Conservation (phyloP, 31 red algal species). For the Odonthalia washingtoniensis region DNA sequence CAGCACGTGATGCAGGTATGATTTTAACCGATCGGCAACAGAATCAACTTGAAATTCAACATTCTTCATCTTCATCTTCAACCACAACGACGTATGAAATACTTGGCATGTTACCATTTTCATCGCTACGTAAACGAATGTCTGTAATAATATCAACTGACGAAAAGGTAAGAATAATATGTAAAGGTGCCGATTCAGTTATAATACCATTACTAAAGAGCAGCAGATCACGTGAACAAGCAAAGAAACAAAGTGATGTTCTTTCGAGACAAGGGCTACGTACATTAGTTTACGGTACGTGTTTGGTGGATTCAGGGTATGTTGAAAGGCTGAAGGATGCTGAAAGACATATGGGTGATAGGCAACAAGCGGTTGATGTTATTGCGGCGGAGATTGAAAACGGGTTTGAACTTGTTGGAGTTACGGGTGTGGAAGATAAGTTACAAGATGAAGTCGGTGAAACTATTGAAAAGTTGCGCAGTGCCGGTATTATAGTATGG, state of each 20-base stretch:
- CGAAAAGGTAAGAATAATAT: constrained; percentile 64
- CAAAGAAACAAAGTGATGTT: constrained; percentile 50
- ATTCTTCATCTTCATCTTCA: background rate
- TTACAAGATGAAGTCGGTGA: constrained; percentile 83
- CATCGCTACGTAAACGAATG: constrained; percentile 90
- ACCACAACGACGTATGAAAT: constrained; percentile 51
- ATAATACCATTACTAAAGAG: constrained; percentile 69
- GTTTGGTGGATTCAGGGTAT: constrained; percentile 59
- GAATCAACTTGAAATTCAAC: constrained; percentile 40
- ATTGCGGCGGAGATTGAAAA: constrained; percentile 65
- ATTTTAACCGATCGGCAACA: constrained; percentile 54
- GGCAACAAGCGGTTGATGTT: constrained; percentile 41
- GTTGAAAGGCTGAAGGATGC: constrained; percentile 57
- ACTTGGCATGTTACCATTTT: constrained; percentile 81
- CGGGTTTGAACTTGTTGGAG: constrained; percentile 71
- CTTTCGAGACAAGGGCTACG: constrained; percentile 90
- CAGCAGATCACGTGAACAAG: background rate
- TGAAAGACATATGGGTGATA: constrained; percentile 45
- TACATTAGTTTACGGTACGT: constrained; percentile 80
- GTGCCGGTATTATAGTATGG: constrained; percentile 94
- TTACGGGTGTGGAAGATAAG: constrained; percentile 93
- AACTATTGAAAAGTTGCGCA: constrained; percentile 81
- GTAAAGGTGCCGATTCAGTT: constrained; percentile 90
- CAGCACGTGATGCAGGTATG: constrained; percentile 71
- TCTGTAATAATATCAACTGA: constrained; percentile 69